Conservation (phyloP, 805 yeast genomes). For the Yarrowia sp. region DNA sequence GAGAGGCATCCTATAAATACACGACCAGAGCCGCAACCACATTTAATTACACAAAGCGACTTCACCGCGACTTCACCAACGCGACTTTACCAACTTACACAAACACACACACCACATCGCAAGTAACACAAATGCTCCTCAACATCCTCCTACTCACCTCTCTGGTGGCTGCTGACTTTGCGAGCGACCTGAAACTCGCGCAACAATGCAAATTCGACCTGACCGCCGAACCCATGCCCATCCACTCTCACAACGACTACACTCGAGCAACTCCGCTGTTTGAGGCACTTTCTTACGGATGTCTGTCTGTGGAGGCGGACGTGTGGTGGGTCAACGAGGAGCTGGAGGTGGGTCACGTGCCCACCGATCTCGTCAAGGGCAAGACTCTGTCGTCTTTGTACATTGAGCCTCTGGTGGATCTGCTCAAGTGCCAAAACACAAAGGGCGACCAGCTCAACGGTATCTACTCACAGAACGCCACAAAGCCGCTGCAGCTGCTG, state of each 20-base stretch:
- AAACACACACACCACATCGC: not conserved
- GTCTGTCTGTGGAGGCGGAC: conserved; percentile 64
- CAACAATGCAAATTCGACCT: conserved; percentile 4
- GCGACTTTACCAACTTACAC: too few relatives aligned
- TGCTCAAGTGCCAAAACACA: conserved; percentile 26
- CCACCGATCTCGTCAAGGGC: conserved; percentile 24
- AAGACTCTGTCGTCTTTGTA: conserved; percentile 14
- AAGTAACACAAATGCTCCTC: not conserved
- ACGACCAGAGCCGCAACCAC: too few relatives aligned
- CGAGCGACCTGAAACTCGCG: conserved; percentile 8
- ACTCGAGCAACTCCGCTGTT: conserved; percentile 58
- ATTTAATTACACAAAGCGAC: too few relatives aligned
- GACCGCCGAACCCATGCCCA: conserved; percentile 34
- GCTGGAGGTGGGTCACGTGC: conserved; percentile 25
- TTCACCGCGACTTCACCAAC: too few relatives aligned
- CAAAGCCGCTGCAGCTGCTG: conserved; percentile 51
- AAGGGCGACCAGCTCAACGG: conserved; percentile 17
- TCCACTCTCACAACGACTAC: conserved; percentile 72
- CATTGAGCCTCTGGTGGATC: conserved; percentile 24
- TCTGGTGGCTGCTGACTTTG: not conserved
- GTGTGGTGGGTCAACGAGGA: conserved; percentile 46
- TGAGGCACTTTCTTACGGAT: conserved; percentile 55
- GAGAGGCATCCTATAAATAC: too few relatives aligned
- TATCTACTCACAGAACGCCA: conserved; percentile 18
- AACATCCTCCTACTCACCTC: not conserved